Evolutionary conservation across 108 stramenopile genomes (phyloP).

Genomic region (Cyclostephanos invisitatus): DNA sequence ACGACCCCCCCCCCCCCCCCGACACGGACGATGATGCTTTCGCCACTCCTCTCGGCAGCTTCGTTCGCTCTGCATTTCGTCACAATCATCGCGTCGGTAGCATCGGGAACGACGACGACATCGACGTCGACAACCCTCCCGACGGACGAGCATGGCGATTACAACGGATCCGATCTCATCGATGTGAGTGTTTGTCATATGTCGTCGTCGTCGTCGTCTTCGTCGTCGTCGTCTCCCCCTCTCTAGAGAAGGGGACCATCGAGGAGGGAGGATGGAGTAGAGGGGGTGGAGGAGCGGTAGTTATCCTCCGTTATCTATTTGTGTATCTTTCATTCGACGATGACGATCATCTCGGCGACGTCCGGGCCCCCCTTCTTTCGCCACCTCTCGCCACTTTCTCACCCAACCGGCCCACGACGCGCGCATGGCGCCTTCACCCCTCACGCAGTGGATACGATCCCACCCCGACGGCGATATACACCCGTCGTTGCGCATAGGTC

Average conservation of each 20-base stretch:
- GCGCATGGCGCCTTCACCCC: too few species aligned
- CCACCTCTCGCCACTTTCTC: not conserved
- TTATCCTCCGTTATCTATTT: too few species aligned
- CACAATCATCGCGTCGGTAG: not conserved
- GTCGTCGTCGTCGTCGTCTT: not conserved
- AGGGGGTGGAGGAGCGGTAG: too few species aligned
- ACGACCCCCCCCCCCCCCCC: too few species aligned
- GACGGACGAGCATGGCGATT: constrained; percentile 49
- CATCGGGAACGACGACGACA: not conserved
- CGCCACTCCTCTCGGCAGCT: not conserved
- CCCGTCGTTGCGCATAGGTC: constrained; percentile 40
- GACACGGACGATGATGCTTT: not conserved
- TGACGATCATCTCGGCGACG: too few species aligned
- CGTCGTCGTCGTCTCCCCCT: not conserved
- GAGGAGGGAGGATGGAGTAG: too few species aligned
- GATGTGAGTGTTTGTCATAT: constrained; percentile 4
- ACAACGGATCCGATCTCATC: constrained; percentile 42
- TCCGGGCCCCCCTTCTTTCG: too few species aligned
- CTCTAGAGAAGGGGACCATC: too few species aligned
- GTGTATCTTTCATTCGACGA: too few species aligned
- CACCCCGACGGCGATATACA: constrained; percentile 39
- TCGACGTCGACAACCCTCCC: constrained; percentile 18
- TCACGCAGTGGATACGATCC: constrained; percentile 43
- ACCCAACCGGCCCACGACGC: not conserved
- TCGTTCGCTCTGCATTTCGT: not conserved